phyloP scores from a whole-genome alignment of 2,329 filamentous ascomycete species.

The Aaosphaeria pasadenensis region DNA sequence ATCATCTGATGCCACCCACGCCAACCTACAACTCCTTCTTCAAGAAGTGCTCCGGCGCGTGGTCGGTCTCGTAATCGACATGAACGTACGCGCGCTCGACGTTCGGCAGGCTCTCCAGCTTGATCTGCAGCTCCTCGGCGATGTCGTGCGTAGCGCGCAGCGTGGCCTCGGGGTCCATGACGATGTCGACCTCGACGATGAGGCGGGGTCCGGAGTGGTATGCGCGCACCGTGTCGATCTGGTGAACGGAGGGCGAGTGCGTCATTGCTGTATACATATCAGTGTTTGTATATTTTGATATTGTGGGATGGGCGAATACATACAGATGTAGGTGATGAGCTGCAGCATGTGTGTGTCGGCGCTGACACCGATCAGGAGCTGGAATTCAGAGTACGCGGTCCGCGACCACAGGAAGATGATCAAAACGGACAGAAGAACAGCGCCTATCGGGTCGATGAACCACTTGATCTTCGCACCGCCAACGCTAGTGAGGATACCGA shows the following conservation, averaged over 20 bases:
- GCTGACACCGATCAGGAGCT: constrained; percentile 84
- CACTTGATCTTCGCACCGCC: constrained; percentile 83
- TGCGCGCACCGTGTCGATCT: constrained; percentile 92
- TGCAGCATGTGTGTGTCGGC: constrained; percentile 84
- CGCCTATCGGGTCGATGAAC: constrained; percentile 95
- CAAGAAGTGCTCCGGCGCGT: constrained; percentile 79
- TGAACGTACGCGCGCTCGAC: constrained; percentile 95
- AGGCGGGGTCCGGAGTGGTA: constrained; percentile 87
- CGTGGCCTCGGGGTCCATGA: constrained; percentile 76
- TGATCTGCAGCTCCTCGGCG: constrained; percentile 89
- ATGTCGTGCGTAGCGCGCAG: constrained; percentile 85
- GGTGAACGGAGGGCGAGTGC: constrained; percentile 73
- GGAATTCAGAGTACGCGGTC: constrained; percentile 85
- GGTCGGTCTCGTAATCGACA: constrained; percentile 94
- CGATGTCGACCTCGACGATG: constrained; percentile 93
- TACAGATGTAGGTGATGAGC: constrained; percentile 90
- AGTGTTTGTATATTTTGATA: neutral
- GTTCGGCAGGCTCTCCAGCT: constrained; percentile 86
- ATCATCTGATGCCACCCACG: too few relatives aligned
- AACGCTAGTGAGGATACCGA: constrained; percentile 88
- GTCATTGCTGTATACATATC: constrained; percentile 61
- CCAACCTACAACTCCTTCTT: constrained; percentile 58
- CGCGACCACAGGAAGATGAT: constrained; percentile 79
- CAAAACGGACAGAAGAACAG: constrained; percentile 75
- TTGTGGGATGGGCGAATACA: constrained; percentile 13